Evolutionary conservation across 177 flowering plant species (phyloP).

Genomic region (Vitis hybrid): DNA sequence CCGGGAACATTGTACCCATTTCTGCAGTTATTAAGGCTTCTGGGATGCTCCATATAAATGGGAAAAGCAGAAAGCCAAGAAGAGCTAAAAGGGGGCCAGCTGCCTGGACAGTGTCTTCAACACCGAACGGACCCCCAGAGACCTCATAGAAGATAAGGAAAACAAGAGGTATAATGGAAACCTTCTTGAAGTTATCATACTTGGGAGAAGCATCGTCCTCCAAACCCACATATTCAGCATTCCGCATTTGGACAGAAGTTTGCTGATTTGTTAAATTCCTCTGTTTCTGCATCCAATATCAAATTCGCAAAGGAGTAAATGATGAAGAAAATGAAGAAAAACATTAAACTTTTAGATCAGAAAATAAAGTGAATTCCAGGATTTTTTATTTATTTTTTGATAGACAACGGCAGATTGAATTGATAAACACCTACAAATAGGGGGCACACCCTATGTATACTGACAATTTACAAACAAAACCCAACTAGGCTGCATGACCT

Average conservation of each 20-base stretch:
- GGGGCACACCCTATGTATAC: too few species aligned
- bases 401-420: too few species aligned
- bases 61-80: constrained; percentile 31
- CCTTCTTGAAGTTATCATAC: constrained; percentile 19
- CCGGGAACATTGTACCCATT: constrained; percentile 40
- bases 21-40: constrained; percentile 43
- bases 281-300: constrained; percentile 22
- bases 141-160: constrained; percentile 41
- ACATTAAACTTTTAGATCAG: too few species aligned
- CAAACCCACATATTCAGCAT: constrained; percentile 17
- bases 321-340: too few species aligned
- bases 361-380: too few species aligned
- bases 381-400: too few species aligned
- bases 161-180: constrained; percentile 33
- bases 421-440: too few species aligned
- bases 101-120: constrained; percentile 36
- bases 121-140: constrained; percentile 42
- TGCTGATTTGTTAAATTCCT: constrained; percentile 6
- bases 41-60: constrained; percentile 38
- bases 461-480: too few species aligned
- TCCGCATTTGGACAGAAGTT: constrained; percentile 13
- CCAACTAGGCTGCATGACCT: too few species aligned
- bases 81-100: constrained; percentile 42
- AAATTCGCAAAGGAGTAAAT: background rate
- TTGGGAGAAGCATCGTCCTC: constrained; percentile 22